Base-by-base conservation (phyloP, 2,329 filamentous ascomycete genomes). In the Pyrenophora teres region DNA sequence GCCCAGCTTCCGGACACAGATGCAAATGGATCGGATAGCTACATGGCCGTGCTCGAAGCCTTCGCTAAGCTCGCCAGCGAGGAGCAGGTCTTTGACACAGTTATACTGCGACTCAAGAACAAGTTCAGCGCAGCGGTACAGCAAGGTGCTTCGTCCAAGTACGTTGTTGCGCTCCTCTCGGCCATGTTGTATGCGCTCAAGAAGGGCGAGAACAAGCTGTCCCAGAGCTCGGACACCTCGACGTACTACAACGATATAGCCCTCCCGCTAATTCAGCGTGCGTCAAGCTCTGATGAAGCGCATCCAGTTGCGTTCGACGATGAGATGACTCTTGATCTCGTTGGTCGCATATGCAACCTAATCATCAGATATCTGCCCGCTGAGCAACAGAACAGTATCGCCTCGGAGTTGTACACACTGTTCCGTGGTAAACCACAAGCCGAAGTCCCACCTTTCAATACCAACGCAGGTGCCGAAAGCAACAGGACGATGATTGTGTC, bases 1-100 rank as follows among this genome's bases (percentile, higher is more conserved):
- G 84, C 85, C 3, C 81, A 82, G 33, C 71, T 89, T 3, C 86
- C 86, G 1, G 85, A 86, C 53, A 75, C 73, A 2, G 81, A 81
- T 50, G 71, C 74, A n/a, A 77, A 79, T 15, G 73, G 73, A 3
- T 70, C 76, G 8, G 64, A 63, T 6, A 68, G 70, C 5, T 86
- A 86, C 61, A 63, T 80, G n/a, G 73, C 79, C 4, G 82, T 84
- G 0, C 72, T 89, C 19, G 85, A 87, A 62, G 84, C 79, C 0
- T 80, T 89, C 52, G 85, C 86, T 2, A 83, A 86, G 60, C 80
- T 89, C 16, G 85, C 83, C 47, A 77, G 78, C 9, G 85, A 87
- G 63, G 79, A 81, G 54, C 80, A 84, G 32, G 77, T 87, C 10
- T 87, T 88, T 54, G 81, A 86, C 52, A 87, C 84, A 0, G 74